phyloP scores from a whole-genome alignment of 805 yeast species.

The Suhomyces kilbournensis region DNA sequence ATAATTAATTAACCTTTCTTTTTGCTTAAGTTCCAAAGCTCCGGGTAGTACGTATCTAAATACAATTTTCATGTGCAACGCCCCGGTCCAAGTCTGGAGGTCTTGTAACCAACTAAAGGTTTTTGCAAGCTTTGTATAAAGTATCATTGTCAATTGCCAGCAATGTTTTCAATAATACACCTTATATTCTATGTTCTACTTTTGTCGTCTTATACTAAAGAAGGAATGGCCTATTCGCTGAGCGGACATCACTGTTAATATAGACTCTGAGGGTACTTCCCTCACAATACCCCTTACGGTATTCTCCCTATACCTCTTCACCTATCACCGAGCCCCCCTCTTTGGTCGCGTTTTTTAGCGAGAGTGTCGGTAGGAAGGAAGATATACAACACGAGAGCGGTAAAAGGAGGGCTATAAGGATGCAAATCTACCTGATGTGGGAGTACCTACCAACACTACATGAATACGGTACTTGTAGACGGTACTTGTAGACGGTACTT shows the following conservation, averaged over 20 bases:
- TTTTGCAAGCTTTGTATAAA: background rate
- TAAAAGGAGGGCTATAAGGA: no score
- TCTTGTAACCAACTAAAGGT: background rate
- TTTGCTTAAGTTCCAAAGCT: background rate
- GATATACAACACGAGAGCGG: no score
- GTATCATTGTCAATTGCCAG: background rate
- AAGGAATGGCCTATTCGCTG: background rate
- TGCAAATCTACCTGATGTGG: no score
- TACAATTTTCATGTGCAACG: background rate
- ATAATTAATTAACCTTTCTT: background rate
- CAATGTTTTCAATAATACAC: no score
- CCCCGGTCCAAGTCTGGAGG: background rate
- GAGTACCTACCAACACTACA: no score
- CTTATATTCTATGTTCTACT: no score
- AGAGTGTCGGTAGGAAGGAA: background rate
- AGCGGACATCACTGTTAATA: background rate
- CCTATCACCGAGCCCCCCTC: background rate
- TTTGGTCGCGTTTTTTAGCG: background rate
- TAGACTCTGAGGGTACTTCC: background rate
- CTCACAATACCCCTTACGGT: background rate
- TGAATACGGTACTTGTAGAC: no score
- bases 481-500: no score
- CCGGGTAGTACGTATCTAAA: background rate
- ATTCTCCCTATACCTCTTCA: background rate
- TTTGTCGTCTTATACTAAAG: no score